Evolutionary conservation across 2,329 filamentous ascomycete genomes (phyloP).

Genomic region (Colletotrichum karsti): DNA sequence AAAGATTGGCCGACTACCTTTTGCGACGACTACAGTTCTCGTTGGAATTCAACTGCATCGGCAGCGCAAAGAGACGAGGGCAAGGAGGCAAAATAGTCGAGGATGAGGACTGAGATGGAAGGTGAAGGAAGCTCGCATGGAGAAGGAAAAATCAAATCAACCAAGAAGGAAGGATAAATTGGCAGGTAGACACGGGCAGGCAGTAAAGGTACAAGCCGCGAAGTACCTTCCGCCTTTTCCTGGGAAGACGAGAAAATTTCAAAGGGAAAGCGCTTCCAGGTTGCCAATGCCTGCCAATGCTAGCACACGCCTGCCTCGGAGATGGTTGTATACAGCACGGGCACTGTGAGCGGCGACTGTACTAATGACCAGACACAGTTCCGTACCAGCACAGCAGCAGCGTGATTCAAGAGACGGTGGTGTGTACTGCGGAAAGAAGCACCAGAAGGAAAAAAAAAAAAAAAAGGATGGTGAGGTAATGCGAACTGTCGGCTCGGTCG

Average conservation of each 20-base stretch:
- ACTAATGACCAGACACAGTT: neutral
- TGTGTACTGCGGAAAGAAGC: conserved; percentile 16
- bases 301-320: conserved; percentile 11
- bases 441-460: neutral
- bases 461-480: conserved; percentile 23
- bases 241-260: conserved; percentile 16
- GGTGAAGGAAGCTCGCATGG: conserved; percentile 4
- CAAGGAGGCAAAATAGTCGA: conserved; percentile 29
- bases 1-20: conserved; percentile 16
- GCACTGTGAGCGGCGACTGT: conserved; percentile 19
- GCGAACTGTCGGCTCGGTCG: conserved; percentile 26
- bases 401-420: conserved; percentile 19
- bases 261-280: conserved; percentile 5
- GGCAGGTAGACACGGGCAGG: conserved; percentile 7
- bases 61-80: neutral
- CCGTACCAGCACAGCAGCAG: neutral
- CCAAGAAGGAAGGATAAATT: conserved; percentile 28
- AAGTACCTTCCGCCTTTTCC: conserved; percentile 6
- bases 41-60: conserved; percentile 25
- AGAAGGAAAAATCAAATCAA: conserved; percentile 19
- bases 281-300: neutral
- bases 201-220: conserved; percentile 4
- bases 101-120: neutral
- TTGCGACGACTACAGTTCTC: no score
- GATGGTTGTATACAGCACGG: conserved; percentile 14